These are phyloP conservation scores for Reticulomyxa filosa DNA, from an alignment of 78 protist genomes.

Conservation along the genomic window DNA sequence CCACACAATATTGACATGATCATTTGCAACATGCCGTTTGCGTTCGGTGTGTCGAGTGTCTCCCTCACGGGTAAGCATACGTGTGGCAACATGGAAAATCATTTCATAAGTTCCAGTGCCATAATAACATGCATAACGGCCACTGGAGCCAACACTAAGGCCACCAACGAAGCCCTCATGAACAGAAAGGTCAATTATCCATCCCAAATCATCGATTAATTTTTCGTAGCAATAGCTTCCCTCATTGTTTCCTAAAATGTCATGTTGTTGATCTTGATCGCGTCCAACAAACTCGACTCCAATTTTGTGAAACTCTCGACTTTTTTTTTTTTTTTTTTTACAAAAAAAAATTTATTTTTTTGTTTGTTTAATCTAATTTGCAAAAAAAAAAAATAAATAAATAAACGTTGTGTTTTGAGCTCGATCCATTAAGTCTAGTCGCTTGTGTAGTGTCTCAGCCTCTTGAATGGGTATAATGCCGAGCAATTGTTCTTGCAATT, in stretches of 20 bases:
- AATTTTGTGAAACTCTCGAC: no score
- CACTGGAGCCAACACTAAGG: constrained; percentile 14
- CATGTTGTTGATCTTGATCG: constrained; percentile 21
- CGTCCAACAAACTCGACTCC: constrained; percentile 31
- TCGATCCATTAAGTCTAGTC: no score
- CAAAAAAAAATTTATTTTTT: no score
- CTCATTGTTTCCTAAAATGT: constrained; percentile 7
- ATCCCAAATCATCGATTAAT: constrained; percentile 15
- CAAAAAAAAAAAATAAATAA: no score
- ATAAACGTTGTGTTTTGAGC: no score
- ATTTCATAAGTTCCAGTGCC: constrained; percentile 6
- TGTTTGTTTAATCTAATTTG: no score
- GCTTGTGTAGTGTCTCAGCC: no score
- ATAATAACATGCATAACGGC: constrained; percentile 12
- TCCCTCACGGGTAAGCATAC: constrained; percentile 15
- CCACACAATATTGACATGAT: constrained; percentile 26
- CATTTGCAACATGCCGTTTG: constrained; percentile 38
- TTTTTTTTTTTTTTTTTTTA: no score
- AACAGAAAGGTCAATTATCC: constrained; percentile 15
- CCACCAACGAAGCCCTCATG: constrained; percentile 35
- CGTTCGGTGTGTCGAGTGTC: constrained; percentile 30
- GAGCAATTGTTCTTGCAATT: no score
- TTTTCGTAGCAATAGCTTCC: background rate
- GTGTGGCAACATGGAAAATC: constrained; percentile 35
- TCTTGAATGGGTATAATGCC: no score